Percentiles rank a stretch among this genome's conserved stretches.
phyloP scores from a whole-genome alignment of 768 basidiomycete species.

The Agrocybe praecox region DNA sequence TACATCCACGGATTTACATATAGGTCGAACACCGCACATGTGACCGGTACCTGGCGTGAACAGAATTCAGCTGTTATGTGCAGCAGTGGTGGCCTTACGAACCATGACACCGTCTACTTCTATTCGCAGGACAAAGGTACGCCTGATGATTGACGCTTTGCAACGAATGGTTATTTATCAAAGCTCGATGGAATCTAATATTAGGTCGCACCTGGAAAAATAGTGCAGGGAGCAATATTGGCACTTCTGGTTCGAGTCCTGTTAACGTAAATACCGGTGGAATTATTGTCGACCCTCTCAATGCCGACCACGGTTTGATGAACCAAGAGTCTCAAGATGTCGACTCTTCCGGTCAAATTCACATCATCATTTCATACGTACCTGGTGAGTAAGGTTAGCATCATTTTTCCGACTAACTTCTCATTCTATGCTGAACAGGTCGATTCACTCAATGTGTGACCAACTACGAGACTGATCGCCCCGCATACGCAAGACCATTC shows the following conservation, averaged over 20 bases:
- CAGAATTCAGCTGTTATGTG: conserved; percentile 44
- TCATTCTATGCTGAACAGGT: conserved; percentile 26
- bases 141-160: background rate
- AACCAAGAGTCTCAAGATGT: conserved; percentile 53
- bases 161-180: background rate
- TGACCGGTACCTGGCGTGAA: conserved; percentile 52
- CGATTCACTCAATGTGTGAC: conserved; percentile 49
- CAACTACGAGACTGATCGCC: conserved; percentile 41
- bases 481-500: conserved; percentile 39
- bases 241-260: conserved; percentile 42
- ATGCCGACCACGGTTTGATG: conserved; percentile 53
- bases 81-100: conserved; percentile 44
- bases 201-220: conserved; percentile 49
- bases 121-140: conserved; percentile 48
- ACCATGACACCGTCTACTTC: conserved; percentile 50
- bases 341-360: conserved; percentile 45
- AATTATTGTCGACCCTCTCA: conserved; percentile 44
- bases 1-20: conserved; percentile 54
- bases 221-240: conserved; percentile 37
- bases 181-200: background rate
- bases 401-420: background rate
- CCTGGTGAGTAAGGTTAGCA: conserved; percentile 33
- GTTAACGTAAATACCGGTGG: conserved; percentile 45
- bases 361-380: conserved; percentile 50
- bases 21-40: conserved; percentile 35